Evolutionary conservation across 768 basidiomycete species (phyloP).

Genomic region (Rhizopogon sp.): DNA sequence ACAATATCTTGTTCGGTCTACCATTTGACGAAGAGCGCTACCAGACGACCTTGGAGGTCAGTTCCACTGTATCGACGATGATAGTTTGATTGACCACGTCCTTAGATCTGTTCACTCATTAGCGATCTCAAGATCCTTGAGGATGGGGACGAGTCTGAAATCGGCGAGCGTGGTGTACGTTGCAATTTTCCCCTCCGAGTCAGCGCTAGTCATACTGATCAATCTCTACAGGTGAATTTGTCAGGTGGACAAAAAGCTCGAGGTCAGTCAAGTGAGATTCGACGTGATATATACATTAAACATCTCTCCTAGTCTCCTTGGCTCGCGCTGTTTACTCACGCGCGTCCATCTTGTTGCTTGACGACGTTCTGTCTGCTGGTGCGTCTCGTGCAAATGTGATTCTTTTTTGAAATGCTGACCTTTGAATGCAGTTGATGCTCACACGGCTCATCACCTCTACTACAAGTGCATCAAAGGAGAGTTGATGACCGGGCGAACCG

Average conservation of each 20-base stretch:
- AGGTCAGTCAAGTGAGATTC: conserved; percentile 33
- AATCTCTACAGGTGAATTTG: conserved; percentile 20
- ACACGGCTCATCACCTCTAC: conserved; percentile 80
- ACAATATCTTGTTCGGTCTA: conserved; percentile 77
- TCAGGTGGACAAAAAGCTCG: conserved; percentile 62
- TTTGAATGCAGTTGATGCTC: conserved; percentile 62
- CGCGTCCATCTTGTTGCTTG: conserved; percentile 75
- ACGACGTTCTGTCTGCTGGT: conserved; percentile 67
- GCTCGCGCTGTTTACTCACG: conserved; percentile 89
- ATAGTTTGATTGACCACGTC: neutral
- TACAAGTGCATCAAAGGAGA: conserved; percentile 76
- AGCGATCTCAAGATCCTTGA: conserved; percentile 79
- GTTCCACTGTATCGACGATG: conserved; percentile 2
- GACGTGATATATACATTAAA: neutral
- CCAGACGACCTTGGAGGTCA: conserved; percentile 66
- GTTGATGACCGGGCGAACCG: conserved; percentile 70
- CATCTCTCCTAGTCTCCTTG: conserved; percentile 45
- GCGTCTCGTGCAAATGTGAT: conserved; percentile 3
- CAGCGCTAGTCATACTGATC: neutral
- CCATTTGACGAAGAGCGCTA: conserved; percentile 75
- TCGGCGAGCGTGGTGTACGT: conserved; percentile 76
- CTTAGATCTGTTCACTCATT: conserved; percentile 49
- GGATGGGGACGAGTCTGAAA: conserved; percentile 84
- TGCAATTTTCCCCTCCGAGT: too few species aligned
- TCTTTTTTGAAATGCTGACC: neutral